Evolutionary conservation across 805 yeast species (phyloP), one percentile per base, ranked within the genome.

Genomic region (Wickerhamiella occidentalis): DNA sequence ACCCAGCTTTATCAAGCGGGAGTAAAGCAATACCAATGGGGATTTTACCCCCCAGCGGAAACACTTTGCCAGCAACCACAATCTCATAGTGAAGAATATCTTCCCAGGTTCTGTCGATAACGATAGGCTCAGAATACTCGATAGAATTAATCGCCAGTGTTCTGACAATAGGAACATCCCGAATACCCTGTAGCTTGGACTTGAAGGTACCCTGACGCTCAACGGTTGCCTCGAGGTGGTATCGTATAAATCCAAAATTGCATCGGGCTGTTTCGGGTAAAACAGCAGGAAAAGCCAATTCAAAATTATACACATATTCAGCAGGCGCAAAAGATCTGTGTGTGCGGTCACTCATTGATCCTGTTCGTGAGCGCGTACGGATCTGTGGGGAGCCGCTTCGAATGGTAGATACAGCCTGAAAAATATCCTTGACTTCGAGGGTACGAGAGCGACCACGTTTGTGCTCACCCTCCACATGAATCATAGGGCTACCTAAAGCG

Each of bases 101-200:
- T 63, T 90, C 97, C 98, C 98, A 92, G 55, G 85, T 90, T 52
- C 94, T 73, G 23, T 82, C 74, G 33, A 92, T 86, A 3, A 86
- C 84, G 48, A 92, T 90, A 0, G 98, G 97, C 61, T 92, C 98
- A 54, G 82, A 80, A 60, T 84, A 90, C 62, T 92, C 97, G 21
- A 82, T 74, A 37, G 86, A 83, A 35, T 76, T 76, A 51, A 83
- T 87, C 1, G 85, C 72, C 9, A 88, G 88, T 0, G 87, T 73
- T 54, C 98, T 70, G 3, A 92, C 76, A 15, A 92, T 68, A 1
- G 69, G 71, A 1, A 92, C 72, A 1, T 84, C 84, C 33, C 76
- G 62, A 49, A 72, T 70, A 1, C 87, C 92, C 6, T 66, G 59
- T 23, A 92, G 64, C 56, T 82, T 83, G 21, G 86, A 70, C 62